Evolutionary conservation across 129 eudicot species (phyloP), one percentile per base, ranked within the genome.

Genomic region (Lactuca saligna): DNA sequence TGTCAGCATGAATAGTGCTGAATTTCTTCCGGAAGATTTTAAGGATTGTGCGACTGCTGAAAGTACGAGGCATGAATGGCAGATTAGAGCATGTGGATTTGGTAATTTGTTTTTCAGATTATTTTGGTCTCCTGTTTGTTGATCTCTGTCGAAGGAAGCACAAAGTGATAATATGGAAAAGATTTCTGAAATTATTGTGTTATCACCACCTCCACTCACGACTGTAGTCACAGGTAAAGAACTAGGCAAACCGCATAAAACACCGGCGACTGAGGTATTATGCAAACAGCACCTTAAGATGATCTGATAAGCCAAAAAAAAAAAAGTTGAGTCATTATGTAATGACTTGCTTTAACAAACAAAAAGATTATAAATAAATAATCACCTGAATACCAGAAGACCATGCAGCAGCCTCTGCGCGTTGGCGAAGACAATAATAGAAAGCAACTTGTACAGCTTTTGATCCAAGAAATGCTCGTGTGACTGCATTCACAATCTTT

Each of bases 181-280:
- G 17, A 94, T 83, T 71, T 94, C 97, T 48, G 99, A 85, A 75
- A 90, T 70, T 62, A 94, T 84, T 17, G 99, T 89, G 20, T 85
- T 86, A 72, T 94, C 99, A 3, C 94, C 99, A 63, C 99, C 97
- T 38, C 99, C 99, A 72, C 96, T 94, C n/a, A 90, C 99, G 15
- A 87, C 86, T n/a, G 97, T 94, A 3, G 87, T 83, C 70, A 79
- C 96, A 70, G 99, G 99, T 69, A 94, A 82, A 17, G 96, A 85
- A 68, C 96, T 87, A 17, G 99, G 99, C 12, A 94, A 80, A 34
- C 99, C 99, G 72, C 99, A 94, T 17, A 94, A 85, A 55, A 87
- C 78, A 67, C 81, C 85, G 8, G 86, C 69, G 44, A 87, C 78
- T 63, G 84, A 76, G 67, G 71, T 81, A 72, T 76, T 85, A 48